Base-by-base conservation (phyloP, 345 rosid genomes). In the Brassica cretica region DNA sequence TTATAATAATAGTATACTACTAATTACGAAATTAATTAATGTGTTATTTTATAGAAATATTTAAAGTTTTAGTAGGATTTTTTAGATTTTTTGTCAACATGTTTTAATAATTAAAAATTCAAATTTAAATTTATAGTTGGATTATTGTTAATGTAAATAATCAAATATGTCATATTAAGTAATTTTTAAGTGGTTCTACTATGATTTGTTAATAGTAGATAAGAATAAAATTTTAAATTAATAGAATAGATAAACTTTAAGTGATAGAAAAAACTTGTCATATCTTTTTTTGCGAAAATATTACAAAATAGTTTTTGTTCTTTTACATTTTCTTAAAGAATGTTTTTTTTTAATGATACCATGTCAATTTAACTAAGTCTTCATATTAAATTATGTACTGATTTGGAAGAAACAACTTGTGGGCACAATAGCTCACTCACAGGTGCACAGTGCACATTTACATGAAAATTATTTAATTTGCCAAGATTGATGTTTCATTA, bases 401-500 rank as follows among this genome's bases (percentile, higher is more conserved):
- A 30, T 29, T 62, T 62, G 66, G 66, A 30, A 62, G 66, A 62
- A 62, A 14, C 66, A 29, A 62, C 39, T n/a, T 29, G 39, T 62
- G 19, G 66, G 39, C 39, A 62, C 37, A 61, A 62, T 14, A n/a
- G 39, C 16, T 62, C 7, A 62, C 11, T 62, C 66, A 61, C 65
- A 61, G 32, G 35, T 12, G 10, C 65, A 63, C 70, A 70, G 71
- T 39, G 60, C 3, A 71, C 71, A 71, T 71, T 77, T 77, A 71
- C 71, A 55, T 77, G 80, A 71, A 61, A 77, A 70, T 49, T 69
- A 70, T 49, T 70, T 63, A 62, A 62, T 63, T n/a, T 61, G 35
- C 18, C 3, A 27, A 25, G 65, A 61, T 2, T 61, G 12, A 27
- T 61, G 35, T 61, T 61, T 12, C 35, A 61, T 25, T 61, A 61